Percentiles rank a stretch among this genome's conserved stretches.
Conservation (phyloP, 139 green algal genomes). For the Chlorella sp. region DNA sequence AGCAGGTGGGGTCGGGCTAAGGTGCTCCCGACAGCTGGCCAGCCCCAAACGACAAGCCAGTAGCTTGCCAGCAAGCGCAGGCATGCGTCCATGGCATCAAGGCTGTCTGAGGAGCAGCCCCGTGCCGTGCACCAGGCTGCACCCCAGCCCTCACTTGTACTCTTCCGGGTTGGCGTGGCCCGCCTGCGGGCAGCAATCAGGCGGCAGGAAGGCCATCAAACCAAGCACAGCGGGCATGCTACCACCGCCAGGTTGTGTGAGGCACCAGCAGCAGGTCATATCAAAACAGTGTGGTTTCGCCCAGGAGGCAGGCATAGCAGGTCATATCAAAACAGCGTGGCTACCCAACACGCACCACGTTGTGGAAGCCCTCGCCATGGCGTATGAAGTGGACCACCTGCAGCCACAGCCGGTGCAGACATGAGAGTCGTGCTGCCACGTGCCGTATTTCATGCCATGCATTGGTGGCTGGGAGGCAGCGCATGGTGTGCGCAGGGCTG, state of each 20-base stretch:
- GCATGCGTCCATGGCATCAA: too few relatives aligned
- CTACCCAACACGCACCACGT: conserved; percentile 37
- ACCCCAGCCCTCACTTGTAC: background rate
- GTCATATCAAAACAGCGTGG: background rate
- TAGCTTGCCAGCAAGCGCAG: too few relatives aligned
- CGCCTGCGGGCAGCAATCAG: too few relatives aligned
- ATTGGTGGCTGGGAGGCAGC: too few relatives aligned
- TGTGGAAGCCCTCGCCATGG: conserved; percentile 59
- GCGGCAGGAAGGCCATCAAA: background rate
- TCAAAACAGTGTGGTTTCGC: background rate
- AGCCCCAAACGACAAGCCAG: too few relatives aligned
- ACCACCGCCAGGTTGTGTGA: background rate
- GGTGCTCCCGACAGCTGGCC: too few relatives aligned
- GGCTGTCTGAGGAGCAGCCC: too few relatives aligned
- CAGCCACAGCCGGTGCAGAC: background rate
- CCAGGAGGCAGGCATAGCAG: background rate
- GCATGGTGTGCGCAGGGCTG: too few relatives aligned
- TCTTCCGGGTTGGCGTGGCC: too few relatives aligned
- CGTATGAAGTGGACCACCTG: conserved; percentile 60
- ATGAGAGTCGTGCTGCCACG: background rate
- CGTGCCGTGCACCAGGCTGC: background rate
- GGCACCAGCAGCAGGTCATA: too few relatives aligned
- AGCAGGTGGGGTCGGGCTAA: background rate
- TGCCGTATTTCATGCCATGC: too few relatives aligned
- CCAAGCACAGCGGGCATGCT: background rate